Percentiles rank a stretch among this genome's conserved stretches.
Conservation (phyloP, 2,329 filamentous ascomycete genomes). For the Colletotrichum lentis region DNA sequence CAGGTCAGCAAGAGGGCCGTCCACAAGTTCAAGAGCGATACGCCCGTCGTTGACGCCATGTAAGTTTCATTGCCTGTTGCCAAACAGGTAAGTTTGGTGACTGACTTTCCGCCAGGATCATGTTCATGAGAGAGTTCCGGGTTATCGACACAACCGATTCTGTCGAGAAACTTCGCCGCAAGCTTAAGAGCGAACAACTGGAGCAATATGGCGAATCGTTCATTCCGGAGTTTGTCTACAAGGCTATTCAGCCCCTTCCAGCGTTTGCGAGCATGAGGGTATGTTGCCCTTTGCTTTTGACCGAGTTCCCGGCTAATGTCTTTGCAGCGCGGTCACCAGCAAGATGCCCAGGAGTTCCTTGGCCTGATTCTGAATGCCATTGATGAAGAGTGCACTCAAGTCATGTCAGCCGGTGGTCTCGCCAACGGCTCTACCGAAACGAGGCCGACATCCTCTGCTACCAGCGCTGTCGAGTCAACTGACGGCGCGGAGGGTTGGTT, state of each 20-base stretch:
- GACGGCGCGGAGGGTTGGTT: slow-evolving; percentile 76
- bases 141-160: slow-evolving; percentile 81
- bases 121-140: slow-evolving; percentile 94
- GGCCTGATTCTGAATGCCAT: slow-evolving; percentile 92
- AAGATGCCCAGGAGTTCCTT: slow-evolving; percentile 97
- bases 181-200: slow-evolving; percentile 82
- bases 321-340: slow-evolving; percentile 84
- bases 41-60: slow-evolving; percentile 93
- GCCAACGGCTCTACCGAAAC: slow-evolving; percentile 39
- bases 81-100: background rate
- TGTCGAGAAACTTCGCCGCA: slow-evolving; percentile 74
- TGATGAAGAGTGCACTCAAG: slow-evolving; percentile 87
- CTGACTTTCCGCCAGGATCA: slow-evolving; percentile 68
- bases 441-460: slow-evolving; percentile 43
- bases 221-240: slow-evolving; percentile 93
- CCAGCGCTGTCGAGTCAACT: slow-evolving; percentile 42
- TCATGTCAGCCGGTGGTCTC: slow-evolving; percentile 60
- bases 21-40: slow-evolving; percentile 94
- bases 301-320: slow-evolving; percentile 38
- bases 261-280: slow-evolving; percentile 93
- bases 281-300: slow-evolving; percentile 47
- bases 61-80: slow-evolving; percentile 55
- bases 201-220: slow-evolving; percentile 92
- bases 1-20: slow-evolving; percentile 83
- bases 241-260: slow-evolving; percentile 85